Base-by-base conservation (phyloP, 2,329 filamentous ascomycete genomes). In the Cylindrodendrum hubeiense region DNA sequence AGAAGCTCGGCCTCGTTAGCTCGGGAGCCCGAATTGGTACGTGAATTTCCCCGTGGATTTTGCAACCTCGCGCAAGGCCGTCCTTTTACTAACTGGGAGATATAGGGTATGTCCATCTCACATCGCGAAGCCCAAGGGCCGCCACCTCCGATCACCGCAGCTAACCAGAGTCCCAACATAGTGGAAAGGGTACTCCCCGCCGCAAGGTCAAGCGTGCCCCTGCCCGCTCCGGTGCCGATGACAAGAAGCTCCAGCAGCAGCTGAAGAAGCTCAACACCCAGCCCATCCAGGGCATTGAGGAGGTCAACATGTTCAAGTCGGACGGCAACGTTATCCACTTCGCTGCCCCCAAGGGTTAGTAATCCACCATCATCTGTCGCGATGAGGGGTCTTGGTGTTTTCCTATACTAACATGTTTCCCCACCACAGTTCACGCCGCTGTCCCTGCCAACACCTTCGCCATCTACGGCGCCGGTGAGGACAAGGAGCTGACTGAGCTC, bases 231-330 rank as follows among this genome's bases (percentile, higher is more conserved):
- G 94, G 92, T 81, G 94, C 93, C 83, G 96, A 99, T 82, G 96
- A 99, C 91, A 98, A 98, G 93, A 99, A 99, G 91, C 93, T 99
- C 72, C 96, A 99, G 87, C 90, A 91, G 69, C 87, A 94, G 69
- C 89, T 99, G 75, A 99, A 99, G 93, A 99, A 99, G 92, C 91
- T 99, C 83, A 98, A 98, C 86, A 95, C 97, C 66, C 96, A 99
- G 90, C 96, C 96, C 79, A 98, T 99, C 85, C 95, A 97, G 88
- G 94, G 93, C 74, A 99, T 99, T 78, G 96, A 99, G 91, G 96
- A 99, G 89, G 96, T 99, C 83, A 99, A 99, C 92, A 99, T 99
- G 96, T 99, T 99, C 92, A 99, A 99, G 93, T 92, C 93, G 81
- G 96, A 99, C 82, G 96, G 96, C 84, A 99, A 99, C 84, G 96